Evolutionary conservation across 805 yeast genomes (phyloP).

Genomic region (Pichia cabralensis): DNA sequence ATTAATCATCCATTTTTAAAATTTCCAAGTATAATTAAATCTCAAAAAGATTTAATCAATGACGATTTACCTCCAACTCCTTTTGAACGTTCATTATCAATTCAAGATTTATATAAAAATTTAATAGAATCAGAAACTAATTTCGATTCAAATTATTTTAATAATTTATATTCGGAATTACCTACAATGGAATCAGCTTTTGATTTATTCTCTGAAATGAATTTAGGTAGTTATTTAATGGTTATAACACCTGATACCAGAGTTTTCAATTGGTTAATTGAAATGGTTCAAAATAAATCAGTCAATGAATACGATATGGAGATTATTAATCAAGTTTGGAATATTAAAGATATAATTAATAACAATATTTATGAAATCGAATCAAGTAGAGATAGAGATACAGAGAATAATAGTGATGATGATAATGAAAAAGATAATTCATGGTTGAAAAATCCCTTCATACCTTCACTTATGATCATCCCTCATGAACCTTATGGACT

Average conservation of each 20-base stretch:
- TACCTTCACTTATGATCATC: slow-evolving; percentile 28
- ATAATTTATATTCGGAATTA: slow-evolving; percentile 27
- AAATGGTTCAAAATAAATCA: slow-evolving; percentile 20
- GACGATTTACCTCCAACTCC: slow-evolving; percentile 12
- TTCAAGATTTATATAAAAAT: slow-evolving; percentile 14
- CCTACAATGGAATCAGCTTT: slow-evolving; percentile 23
- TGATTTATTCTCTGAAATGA: slow-evolving; percentile 8
- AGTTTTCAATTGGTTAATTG: slow-evolving; percentile 16
- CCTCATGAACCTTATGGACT: slow-evolving; percentile 45
- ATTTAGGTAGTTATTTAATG: slow-evolving; percentile 42
- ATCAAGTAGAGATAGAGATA: background rate
- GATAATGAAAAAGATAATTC: slow-evolving; percentile 5
- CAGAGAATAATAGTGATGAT: background rate
- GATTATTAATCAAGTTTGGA: slow-evolving; percentile 31
- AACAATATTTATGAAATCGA: slow-evolving; percentile 5
- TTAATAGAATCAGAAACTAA: slow-evolving; percentile 9
- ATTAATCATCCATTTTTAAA: no score
- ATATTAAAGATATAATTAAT: slow-evolving; percentile 13
- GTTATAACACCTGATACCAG: slow-evolving; percentile 40
- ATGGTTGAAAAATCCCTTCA: slow-evolving; percentile 4
- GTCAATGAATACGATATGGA: slow-evolving; percentile 47
- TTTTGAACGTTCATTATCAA: slow-evolving; percentile 12
- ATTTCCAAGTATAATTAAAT: no score
- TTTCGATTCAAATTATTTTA: slow-evolving; percentile 7
- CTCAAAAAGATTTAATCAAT: background rate